phyloP scores from a whole-genome alignment of 1,284 basidiomycete genomes.

The Abortiporus biennis region DNA sequence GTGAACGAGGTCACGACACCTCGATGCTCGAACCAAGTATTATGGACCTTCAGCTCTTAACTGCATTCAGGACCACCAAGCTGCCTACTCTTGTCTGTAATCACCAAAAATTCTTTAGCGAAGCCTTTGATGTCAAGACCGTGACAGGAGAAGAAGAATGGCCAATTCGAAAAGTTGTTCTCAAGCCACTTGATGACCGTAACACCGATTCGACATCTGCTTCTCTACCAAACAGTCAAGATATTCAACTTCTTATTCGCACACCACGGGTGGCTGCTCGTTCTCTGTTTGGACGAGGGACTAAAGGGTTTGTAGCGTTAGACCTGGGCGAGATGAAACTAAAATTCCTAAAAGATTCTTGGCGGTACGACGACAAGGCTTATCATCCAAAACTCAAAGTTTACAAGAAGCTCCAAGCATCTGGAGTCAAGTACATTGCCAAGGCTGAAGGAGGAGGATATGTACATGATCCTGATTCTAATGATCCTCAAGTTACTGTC shows the following conservation, averaged over 20 bases:
- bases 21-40: not conserved
- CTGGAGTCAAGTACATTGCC: constrained; percentile 1
- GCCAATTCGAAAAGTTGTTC: not conserved
- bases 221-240: too few relatives aligned
- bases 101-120: too few relatives aligned
- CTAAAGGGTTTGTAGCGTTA: constrained; percentile 4
- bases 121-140: too few relatives aligned
- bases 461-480: constrained; percentile 2
- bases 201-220: not conserved
- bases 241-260: not conserved
- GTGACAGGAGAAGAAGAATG: not conserved
- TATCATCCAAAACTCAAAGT: constrained; percentile 1
- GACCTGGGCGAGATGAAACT: constrained; percentile 2
- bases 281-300: not conserved
- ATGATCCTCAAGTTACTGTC: too few relatives aligned
- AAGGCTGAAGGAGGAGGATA: constrained; percentile 4
- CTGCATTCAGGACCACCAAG: not conserved
- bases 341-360: constrained; percentile 7
- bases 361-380: not conserved
- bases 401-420: not conserved
- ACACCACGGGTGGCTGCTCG: not conserved
- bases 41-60: not conserved
- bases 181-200: not conserved
- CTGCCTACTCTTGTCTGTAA: too few relatives aligned
- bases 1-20: constrained; percentile 16